These are phyloP conservation scores for Globisporangium iwayamae DNA, from an alignment of 352 stramenopile species.

Conservation along the genomic window DNA sequence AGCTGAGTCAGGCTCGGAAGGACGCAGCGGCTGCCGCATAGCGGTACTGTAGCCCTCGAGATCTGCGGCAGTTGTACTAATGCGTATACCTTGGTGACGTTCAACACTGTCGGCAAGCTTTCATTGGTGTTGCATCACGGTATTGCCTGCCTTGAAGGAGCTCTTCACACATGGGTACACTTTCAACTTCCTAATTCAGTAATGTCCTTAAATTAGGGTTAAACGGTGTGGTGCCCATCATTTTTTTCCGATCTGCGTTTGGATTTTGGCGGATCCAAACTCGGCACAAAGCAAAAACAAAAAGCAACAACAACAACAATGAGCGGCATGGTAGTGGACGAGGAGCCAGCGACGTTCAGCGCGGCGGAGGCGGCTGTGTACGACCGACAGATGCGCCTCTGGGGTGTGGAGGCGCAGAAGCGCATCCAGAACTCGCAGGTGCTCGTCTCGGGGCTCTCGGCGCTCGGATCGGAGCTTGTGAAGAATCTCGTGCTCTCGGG, in stretches of 20 bases:
- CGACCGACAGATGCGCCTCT: slow-evolving; percentile 98
- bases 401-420: slow-evolving; percentile 96
- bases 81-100: neutral
- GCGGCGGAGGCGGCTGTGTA: slow-evolving; percentile 93
- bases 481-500: slow-evolving; percentile 98
- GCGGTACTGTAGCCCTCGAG: neutral
- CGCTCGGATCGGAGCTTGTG: slow-evolving; percentile 90
- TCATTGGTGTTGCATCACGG: neutral
- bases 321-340: slow-evolving; percentile 7
- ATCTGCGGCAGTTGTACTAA: neutral
- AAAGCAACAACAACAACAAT: slow-evolving; percentile 1
- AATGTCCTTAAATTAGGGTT: neutral
- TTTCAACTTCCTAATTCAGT: neutral
- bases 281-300: neutral
- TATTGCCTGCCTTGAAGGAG: too few species aligned
- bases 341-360: slow-evolving; percentile 45
- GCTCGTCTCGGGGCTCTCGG: slow-evolving; percentile 82
- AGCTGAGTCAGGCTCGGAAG: slow-evolving; percentile 5
- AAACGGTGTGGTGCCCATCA: neutral
- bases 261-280: neutral
- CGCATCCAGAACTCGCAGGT: slow-evolving; percentile 87
- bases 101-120: neutral
- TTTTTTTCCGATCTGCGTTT: neutral
- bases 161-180: neutral
- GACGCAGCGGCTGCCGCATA: slow-evolving; percentile 11